These are phyloP conservation scores for Ophiostoma australiae DNA, from an alignment of 2,329 filamentous ascomycete genomes.

Conservation along the genomic window DNA sequence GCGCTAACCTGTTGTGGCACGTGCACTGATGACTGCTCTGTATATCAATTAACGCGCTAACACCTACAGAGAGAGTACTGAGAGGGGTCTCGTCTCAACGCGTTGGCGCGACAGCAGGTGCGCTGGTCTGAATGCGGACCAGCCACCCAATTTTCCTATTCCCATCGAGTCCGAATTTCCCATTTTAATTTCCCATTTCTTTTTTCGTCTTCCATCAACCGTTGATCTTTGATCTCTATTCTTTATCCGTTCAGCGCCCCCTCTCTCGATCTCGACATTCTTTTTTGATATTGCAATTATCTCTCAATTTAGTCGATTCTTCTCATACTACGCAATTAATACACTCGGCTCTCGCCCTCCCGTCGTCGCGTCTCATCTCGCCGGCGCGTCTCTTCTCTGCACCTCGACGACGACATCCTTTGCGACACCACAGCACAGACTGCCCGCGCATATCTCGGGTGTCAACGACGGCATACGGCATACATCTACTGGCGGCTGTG, in stretches of 20 bases:
- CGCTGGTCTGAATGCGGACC: slow-evolving; percentile 3
- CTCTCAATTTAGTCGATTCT: neutral
- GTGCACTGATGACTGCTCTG: neutral
- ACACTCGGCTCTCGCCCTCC: neutral
- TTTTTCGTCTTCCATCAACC: neutral
- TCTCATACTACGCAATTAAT: neutral
- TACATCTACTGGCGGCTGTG: neutral
- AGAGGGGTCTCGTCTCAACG: slow-evolving; percentile 6
- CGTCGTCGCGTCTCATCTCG: neutral
- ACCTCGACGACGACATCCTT: neutral
- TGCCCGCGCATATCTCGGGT: neutral
- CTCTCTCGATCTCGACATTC: neutral
- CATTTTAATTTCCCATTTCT: slow-evolving; percentile 7
- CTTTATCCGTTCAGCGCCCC: neutral
- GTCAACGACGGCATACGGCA: neutral
- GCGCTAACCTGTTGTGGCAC: slow-evolving; percentile 3
- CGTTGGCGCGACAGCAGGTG: slow-evolving; percentile 10
- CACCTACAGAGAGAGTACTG: neutral
- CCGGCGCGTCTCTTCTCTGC: neutral
- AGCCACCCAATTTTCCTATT: slow-evolving; percentile 10
- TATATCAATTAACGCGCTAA: slow-evolving; percentile 12
- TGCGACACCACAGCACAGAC: neutral
- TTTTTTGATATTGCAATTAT: neutral
- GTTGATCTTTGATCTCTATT: neutral
- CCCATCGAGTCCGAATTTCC: neutral